Conservation (phyloP, 331 rosid species). For the Quercus lobata region DNA sequence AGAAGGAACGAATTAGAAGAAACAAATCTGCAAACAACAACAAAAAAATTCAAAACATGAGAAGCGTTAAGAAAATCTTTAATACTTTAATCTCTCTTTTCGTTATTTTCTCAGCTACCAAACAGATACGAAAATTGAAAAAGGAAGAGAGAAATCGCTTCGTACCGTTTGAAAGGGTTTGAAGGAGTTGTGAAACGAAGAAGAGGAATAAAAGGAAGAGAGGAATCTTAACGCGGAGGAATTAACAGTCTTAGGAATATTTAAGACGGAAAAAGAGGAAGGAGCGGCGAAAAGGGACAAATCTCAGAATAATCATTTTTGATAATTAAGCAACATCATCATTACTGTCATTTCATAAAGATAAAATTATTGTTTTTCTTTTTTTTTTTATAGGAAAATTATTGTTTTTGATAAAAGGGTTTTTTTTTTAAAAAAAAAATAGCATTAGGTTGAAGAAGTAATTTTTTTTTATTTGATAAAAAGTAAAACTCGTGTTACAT, state of each 20-base stretch:
- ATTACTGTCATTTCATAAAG: no score
- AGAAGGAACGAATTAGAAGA: not conserved
- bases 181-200: not conserved
- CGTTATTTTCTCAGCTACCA: not conserved
- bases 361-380: no score
- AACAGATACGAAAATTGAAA: not conserved
- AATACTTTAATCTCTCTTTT: not conserved
- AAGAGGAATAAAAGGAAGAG: not conserved
- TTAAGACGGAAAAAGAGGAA: constrained; percentile 24
- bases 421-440: not conserved
- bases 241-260: constrained; percentile 8
- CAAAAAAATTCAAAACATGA: not conserved
- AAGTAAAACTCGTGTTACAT: no score
- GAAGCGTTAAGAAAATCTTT: not conserved
- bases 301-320: constrained; percentile 24
- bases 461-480: no score
- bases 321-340: not conserved
- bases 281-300: constrained; percentile 48
- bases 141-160: not conserved
- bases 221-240: constrained; percentile 41
- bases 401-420: no score
- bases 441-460: no score
- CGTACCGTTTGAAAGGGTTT: not conserved
- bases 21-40: not conserved
- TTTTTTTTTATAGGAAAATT: no score